Evolutionary conservation across 805 yeast species (phyloP), one percentile per base, ranked within the genome.

Genomic region (Saccharomycopsis sp.): DNA sequence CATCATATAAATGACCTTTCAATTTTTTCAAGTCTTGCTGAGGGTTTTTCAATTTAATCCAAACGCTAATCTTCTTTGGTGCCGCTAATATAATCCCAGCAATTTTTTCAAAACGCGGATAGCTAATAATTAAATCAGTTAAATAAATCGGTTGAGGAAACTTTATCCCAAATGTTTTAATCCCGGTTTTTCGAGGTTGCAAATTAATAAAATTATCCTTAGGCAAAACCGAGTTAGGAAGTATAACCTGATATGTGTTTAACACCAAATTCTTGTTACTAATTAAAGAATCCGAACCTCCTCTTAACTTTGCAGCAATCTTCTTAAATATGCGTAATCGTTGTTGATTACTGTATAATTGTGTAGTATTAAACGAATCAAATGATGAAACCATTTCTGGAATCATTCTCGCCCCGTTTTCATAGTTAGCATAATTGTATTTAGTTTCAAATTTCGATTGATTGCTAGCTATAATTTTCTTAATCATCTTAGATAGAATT

Each of bases 61-160:
- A 67, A 1, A 68, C 47, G 2, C 66, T 55, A 1, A 65, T 53
- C 4, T 40, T 46, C 34, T 58, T 60, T 3, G 74, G 74, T 7
- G 70, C 66, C 4, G 72, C 63, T 28, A 63, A 62, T 55, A 67
- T 55, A 21, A 64, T 45, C 23, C 64, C 66, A 17, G 63, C 48
- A 42, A 63, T 63, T 51, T 64, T 63, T n/a, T 57, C 52, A 23
- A 62, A 61, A 27, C 67, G 54, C 7, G 64, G 63, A 49, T 69
- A 72, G 2, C 54, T 16, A 48, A 68, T 66, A 4, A 58, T 50
- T 9, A 69, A 38, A 24, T 58, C 63, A 8, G 61, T 63, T 41
- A 69, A 45, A 48, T 61, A 63, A 2, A 68, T 50, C 6, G 73
- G 71, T 31, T 65, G 63, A 7, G 58, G 50, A 41, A 69, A 67